These are phyloP conservation scores for Volutella citrinella DNA, from an alignment of 2,329 filamentous ascomycete species.

Conservation along the genomic window DNA sequence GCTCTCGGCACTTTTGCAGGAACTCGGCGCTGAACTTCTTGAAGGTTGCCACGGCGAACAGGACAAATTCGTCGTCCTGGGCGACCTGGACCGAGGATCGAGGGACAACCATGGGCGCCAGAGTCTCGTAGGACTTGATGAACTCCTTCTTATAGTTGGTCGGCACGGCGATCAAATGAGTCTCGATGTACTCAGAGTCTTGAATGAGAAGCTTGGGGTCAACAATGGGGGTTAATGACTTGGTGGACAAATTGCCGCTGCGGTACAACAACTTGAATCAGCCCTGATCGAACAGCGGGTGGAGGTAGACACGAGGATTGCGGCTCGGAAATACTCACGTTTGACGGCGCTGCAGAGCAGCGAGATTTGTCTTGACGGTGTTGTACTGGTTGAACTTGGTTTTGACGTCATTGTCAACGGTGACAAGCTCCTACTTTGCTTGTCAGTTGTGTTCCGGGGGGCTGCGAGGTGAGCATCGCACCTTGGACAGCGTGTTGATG, in stretches of 20 bases:
- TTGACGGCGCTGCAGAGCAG: conserved; percentile 79
- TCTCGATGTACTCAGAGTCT: conserved; percentile 95
- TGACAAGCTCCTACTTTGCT: conserved; percentile 69
- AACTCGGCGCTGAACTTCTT: conserved; percentile 90
- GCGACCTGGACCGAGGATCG: conserved; percentile 78
- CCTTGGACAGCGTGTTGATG: conserved; percentile 85
- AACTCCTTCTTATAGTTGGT: conserved; percentile 81
- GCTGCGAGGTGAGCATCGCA: conserved; percentile 28
- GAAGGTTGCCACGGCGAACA: conserved; percentile 88
- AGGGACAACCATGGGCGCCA: conserved; percentile 89
- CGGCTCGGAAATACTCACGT: conserved; percentile 71
- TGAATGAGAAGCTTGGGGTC: conserved; percentile 76
- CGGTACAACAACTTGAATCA: no score
- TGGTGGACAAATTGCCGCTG: conserved; percentile 92
- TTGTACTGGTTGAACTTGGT: conserved; percentile 94
- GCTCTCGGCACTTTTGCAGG: conserved; percentile 85
- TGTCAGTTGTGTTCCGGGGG: conserved; percentile 3
- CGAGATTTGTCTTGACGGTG: conserved; percentile 79
- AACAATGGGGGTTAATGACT: conserved; percentile 87
- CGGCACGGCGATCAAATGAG: conserved; percentile 88
- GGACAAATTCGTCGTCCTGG: conserved; percentile 82
- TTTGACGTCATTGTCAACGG: conserved; percentile 95
- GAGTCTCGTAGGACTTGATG: conserved; percentile 80
- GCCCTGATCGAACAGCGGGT: no score
- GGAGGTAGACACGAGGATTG: no score